Base-by-base conservation (phyloP, 805 yeast genomes). In the Yamadazyma nakazawae region DNA sequence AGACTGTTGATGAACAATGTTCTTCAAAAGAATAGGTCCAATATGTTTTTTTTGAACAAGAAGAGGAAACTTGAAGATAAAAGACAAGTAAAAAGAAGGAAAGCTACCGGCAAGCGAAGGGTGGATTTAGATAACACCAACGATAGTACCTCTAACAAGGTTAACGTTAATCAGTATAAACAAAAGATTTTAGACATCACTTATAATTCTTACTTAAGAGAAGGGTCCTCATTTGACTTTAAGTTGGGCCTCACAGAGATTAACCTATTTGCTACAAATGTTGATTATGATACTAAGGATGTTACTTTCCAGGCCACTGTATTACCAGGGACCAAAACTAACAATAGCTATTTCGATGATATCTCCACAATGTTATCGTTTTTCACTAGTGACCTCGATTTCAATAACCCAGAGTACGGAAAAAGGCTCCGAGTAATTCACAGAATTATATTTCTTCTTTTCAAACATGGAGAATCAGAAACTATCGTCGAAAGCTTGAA, bases 141-240 rank as follows among this genome's bases (percentile, higher is more conserved):
- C 18, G 24, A 28, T 11, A 10, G 49, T 12, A 54, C 59, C 39
- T 54, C 63, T 16, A 37, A 55, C 21, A 36, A 31, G 32, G 21
- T 7, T 2, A 18, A 36, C 5, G 16, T 30, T 26, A 21, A 40
- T 40, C 40, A 32, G 24, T 30, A 31, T 18, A 42, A 47, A 31
- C 35, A 43, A 21, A 18, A 31, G 17, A 32, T 37, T 21, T 21
- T 45, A 17, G 37, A 58, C 40, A 51, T 57, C 1, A 53, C 55
- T 14, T 54, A 46, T 19, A 53, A 54, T 35, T 59, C 67, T 2
- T 57, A 45, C 37, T 52, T 67, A 35, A 52, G 54, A 21, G 45
- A 54, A 2, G 70, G 70, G 1, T 52, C 66, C 13, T 42, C 58
- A 14, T 62, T 57, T 47, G 47, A 48, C 18, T 42, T 46, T 16